These are phyloP conservation scores for Populus hybrid DNA, from an alignment of 441 rosid genomes.

Conservation along the genomic window DNA sequence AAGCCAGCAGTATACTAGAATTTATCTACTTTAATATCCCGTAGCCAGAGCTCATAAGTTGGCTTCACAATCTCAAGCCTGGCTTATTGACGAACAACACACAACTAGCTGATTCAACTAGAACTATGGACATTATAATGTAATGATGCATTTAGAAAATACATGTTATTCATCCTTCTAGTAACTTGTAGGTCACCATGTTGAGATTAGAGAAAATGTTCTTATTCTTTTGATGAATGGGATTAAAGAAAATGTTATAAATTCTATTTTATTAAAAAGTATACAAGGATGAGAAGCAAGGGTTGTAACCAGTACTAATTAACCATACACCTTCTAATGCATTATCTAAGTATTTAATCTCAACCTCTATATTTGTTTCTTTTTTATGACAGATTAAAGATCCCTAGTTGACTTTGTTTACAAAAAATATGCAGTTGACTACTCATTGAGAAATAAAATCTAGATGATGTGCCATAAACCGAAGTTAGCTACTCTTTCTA, in stretches of 20 bases:
- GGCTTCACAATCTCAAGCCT: conserved; percentile 3
- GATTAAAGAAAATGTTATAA: background rate
- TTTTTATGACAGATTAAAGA: background rate
- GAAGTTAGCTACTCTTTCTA: background rate
- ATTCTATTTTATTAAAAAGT: too few relatives aligned
- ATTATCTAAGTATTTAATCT: background rate
- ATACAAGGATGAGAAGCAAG: too few relatives aligned
- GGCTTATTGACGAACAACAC: background rate
- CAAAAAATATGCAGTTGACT: background rate
- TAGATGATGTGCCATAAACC: too few relatives aligned
- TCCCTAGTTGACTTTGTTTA: background rate
- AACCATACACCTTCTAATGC: too few relatives aligned
- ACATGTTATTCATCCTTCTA: too few relatives aligned
- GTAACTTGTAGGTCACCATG: background rate
- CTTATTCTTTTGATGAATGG: too few relatives aligned
- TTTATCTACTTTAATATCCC: background rate
- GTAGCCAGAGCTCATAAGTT: background rate
- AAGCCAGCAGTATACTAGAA: background rate
- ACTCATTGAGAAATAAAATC: background rate
- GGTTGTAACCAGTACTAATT: too few relatives aligned
- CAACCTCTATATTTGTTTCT: background rate
- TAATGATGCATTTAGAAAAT: too few relatives aligned
- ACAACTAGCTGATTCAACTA: conserved; percentile 8
- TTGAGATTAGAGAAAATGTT: background rate
- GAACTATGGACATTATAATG: background rate